Evolutionary conservation across 2,329 filamentous ascomycete genomes (phyloP).

Genomic region (Trichoderma koningii): DNA sequence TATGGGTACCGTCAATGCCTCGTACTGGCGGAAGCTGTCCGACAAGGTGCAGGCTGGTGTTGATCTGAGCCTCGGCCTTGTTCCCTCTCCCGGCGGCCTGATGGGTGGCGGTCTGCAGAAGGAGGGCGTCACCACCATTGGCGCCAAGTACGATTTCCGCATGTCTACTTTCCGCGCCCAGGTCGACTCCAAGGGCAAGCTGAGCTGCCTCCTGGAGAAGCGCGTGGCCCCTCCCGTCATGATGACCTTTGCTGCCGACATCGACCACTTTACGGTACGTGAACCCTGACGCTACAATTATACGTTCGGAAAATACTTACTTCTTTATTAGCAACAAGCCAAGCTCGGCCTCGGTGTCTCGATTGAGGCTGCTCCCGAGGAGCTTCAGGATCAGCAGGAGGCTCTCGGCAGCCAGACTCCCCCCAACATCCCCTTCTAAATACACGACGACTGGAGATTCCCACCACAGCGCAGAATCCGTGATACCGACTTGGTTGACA

Average conservation of each 20-base stretch:
- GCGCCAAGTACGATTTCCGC: conserved; percentile 97
- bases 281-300: not conserved
- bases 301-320: not conserved
- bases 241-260: conserved; percentile 93
- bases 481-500: conserved; percentile 30
- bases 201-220: conserved; percentile 93
- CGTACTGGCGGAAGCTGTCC: conserved; percentile 90
- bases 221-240: conserved; percentile 88
- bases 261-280: conserved; percentile 91
- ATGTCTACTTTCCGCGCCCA: conserved; percentile 95
- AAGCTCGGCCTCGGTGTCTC: conserved; percentile 95
- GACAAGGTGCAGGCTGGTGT: conserved; percentile 97
- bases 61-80: conserved; percentile 87
- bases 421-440: conserved; percentile 68
- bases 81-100: conserved; percentile 63
- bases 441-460: conserved; percentile 23
- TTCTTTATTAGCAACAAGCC: conserved; percentile 71
- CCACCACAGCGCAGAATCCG: conserved; percentile 30
- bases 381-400: conserved; percentile 84
- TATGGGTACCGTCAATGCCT: conserved; percentile 83
- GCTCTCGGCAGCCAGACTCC: conserved; percentile 51
- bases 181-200: conserved; percentile 91
- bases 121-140: conserved; percentile 87
- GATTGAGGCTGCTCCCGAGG: conserved; percentile 81
- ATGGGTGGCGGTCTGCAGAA: conserved; percentile 77